Evolutionary conservation across 2,329 filamentous ascomycete genomes (phyloP).

Genomic region (Alternaria sp.): DNA sequence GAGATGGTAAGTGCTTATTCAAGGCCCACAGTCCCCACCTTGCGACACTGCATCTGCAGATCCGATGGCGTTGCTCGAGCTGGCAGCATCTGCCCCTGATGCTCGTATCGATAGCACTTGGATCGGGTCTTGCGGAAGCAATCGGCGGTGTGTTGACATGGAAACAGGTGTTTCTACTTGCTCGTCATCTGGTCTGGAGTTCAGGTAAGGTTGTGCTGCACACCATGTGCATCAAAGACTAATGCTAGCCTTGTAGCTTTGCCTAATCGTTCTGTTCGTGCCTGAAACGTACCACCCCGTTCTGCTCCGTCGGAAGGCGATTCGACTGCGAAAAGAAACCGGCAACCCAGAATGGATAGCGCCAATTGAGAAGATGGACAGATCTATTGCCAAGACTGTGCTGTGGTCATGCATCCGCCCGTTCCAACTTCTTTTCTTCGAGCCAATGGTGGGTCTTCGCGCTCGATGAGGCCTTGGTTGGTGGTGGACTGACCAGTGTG

Average conservation of each 20-base stretch:
- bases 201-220: constrained; percentile 41
- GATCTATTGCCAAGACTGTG: constrained; percentile 67
- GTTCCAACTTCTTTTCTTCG: constrained; percentile 78
- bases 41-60: constrained; percentile 15
- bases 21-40: constrained; percentile 17
- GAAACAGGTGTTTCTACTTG: constrained; percentile 67
- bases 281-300: constrained; percentile 86
- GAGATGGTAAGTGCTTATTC: constrained; percentile 52
- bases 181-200: constrained; percentile 81
- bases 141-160: constrained; percentile 38
- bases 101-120: constrained; percentile 9
- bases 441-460: constrained; percentile 71
- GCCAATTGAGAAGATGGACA: constrained; percentile 75
- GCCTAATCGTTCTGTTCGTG: constrained; percentile 73
- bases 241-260: constrained; percentile 58
- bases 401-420: constrained; percentile 67
- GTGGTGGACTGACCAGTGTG: constrained; percentile 41
- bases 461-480: constrained; percentile 24
- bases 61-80: constrained; percentile 8
- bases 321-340: constrained; percentile 73
- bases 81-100: constrained; percentile 11
- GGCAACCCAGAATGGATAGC: constrained; percentile 80
- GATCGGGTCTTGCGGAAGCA: constrained; percentile 1
- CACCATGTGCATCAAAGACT: constrained; percentile 26
- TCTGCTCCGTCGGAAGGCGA: constrained; percentile 76